Conservation (phyloP, 768 basidiomycete species). For the Russula vinacea region DNA sequence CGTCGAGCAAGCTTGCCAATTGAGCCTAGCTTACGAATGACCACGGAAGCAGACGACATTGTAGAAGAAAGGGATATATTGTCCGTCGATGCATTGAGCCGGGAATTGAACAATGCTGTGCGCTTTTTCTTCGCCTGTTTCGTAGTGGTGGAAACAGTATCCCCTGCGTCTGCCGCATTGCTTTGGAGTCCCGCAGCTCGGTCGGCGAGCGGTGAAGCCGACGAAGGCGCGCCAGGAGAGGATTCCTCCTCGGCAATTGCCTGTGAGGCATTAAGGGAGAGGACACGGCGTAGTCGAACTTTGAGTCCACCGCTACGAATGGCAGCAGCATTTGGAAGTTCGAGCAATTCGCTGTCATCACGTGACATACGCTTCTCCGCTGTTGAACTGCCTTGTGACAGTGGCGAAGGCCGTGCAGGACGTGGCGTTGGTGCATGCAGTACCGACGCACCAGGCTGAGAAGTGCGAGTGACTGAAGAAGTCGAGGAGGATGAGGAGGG, state of each 20-base stretch:
- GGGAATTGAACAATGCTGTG: slow-evolving; percentile 76
- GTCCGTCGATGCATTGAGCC: slow-evolving; percentile 84
- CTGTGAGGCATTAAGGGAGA: slow-evolving; percentile 59
- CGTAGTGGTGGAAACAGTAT: slow-evolving; percentile 35
- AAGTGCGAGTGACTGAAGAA: slow-evolving; percentile 37
- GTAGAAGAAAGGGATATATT: slow-evolving; percentile 95
- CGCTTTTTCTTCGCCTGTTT: slow-evolving; percentile 62
- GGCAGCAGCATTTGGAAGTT: slow-evolving; percentile 38
- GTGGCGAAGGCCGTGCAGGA: slow-evolving; percentile 54
- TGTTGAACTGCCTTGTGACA: slow-evolving; percentile 64
- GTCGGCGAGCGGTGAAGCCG: slow-evolving; percentile 13
- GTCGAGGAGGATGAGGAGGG: slow-evolving; percentile 48
- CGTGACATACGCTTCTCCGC: slow-evolving; percentile 74
- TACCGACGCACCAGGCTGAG: slow-evolving; percentile 37
- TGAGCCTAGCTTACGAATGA: slow-evolving; percentile 92
- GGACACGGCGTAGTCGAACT: slow-evolving; percentile 68
- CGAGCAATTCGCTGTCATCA: slow-evolving; percentile 66
- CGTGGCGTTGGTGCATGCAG: slow-evolving; percentile 34
- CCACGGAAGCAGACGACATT: slow-evolving; percentile 90
- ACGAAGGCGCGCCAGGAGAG: slow-evolving; percentile 40
- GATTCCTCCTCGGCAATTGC: slow-evolving; percentile 55
- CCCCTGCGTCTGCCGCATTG: slow-evolving; percentile 34
- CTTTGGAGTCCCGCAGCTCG: slow-evolving; percentile 27
- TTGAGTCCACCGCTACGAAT: slow-evolving; percentile 70
- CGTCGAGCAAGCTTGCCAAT: slow-evolving; percentile 86